Evolutionary conservation across 495 filamentous ascomycete species (phyloP).

Genomic region (Bryoglossum gracile): DNA sequence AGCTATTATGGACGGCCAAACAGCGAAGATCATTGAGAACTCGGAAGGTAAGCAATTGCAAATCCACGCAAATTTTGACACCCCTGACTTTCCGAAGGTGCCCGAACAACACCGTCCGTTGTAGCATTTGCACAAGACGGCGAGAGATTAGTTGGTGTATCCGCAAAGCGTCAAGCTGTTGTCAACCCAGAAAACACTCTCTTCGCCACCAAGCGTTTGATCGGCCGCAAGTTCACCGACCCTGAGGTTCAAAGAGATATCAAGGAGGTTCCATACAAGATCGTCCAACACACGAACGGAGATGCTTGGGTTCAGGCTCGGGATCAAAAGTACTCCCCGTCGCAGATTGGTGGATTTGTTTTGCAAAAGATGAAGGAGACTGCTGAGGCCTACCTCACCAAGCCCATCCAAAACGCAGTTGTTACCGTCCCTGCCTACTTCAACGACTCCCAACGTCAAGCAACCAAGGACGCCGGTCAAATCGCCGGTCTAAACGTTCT

Average conservation of each 20-base stretch:
- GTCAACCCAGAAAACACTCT: slow-evolving; percentile 99
- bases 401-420: slow-evolving; percentile 86
- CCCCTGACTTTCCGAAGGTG: slow-evolving; percentile 49
- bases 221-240: slow-evolving; percentile 97
- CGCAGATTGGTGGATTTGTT: slow-evolving; percentile 95
- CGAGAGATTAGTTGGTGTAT: slow-evolving; percentile 94
- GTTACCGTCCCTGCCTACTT: slow-evolving; percentile 97
- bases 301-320: slow-evolving; percentile 97
- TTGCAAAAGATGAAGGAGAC: slow-evolving; percentile 99
- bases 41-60: slow-evolving; percentile 61
- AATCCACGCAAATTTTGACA: slow-evolving; percentile 3
- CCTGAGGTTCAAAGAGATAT: slow-evolving; percentile 95
- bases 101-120: slow-evolving; percentile 92
- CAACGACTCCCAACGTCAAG: slow-evolving; percentile 96
- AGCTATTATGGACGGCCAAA: slow-evolving; percentile 94
- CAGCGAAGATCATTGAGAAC: slow-evolving; percentile 96
- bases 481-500: slow-evolving; percentile 93
- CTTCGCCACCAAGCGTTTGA: slow-evolving; percentile 98
- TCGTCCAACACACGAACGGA: slow-evolving; percentile 95
- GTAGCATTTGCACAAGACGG: slow-evolving; percentile 97
- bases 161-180: slow-evolving; percentile 97
- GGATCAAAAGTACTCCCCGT: slow-evolving; percentile 95
- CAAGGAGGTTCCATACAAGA: slow-evolving; percentile 98
- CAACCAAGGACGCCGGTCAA: slow-evolving; percentile 95
- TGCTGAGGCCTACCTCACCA: slow-evolving; percentile 83